These are phyloP conservation scores for Pelargonium nanum DNA, from an alignment of 345 rosid species.

Conservation along the genomic window DNA sequence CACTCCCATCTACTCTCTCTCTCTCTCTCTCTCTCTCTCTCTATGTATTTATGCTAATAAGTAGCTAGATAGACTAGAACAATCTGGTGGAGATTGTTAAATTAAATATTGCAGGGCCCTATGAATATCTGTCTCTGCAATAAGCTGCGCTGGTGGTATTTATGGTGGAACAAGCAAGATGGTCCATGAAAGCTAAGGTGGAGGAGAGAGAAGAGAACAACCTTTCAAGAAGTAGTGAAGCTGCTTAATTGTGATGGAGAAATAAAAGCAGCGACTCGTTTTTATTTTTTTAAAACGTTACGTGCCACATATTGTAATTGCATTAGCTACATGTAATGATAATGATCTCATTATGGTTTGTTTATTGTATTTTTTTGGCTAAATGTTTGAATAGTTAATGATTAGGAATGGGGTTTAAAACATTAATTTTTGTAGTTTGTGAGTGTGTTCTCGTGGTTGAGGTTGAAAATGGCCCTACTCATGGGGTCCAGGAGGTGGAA, in stretches of 20 bases:
- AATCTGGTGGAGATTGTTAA: too few species aligned
- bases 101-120: too few species aligned
- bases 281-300: background rate
- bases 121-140: background rate
- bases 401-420: too few species aligned
- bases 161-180: background rate
- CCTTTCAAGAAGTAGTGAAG: constrained; percentile 41
- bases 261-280: constrained; percentile 47
- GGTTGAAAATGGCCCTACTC: constrained; percentile 15
- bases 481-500: background rate
- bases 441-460: constrained; percentile 11
- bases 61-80: too few species aligned
- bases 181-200: background rate
- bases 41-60: too few species aligned
- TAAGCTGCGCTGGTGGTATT: background rate
- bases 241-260: constrained; percentile 21
- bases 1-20: background rate
- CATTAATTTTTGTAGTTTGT: background rate
- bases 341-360: background rate
- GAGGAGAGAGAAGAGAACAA: constrained; percentile 14
- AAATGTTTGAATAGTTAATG: background rate
- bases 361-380: too few species aligned
- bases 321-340: background rate
- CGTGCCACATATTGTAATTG: constrained; percentile 10
- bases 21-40: constrained; percentile 7